phyloP scores from a whole-genome alignment of 2,329 filamentous ascomycete genomes.

The Fusarium longipes region DNA sequence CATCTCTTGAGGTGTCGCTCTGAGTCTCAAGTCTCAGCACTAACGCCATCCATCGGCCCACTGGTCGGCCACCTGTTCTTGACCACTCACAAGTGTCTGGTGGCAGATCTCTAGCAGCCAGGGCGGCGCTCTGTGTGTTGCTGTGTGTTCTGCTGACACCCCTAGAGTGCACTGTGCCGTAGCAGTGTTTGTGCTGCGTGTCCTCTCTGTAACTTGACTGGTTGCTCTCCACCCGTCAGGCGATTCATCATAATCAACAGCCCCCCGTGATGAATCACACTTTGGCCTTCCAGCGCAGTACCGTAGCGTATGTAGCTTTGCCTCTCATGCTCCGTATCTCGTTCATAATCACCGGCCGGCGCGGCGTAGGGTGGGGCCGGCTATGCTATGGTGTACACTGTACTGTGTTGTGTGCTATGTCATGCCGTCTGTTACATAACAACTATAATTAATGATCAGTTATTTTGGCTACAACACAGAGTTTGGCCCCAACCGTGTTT shows the following conservation, averaged over 20 bases:
- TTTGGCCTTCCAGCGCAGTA: conserved; percentile 20
- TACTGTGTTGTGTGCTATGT: background rate
- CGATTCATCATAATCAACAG: conserved; percentile 44
- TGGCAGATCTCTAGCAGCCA: conserved; percentile 37
- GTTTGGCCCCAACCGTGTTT: conserved; percentile 36
- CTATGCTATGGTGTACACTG: conserved; percentile 8
- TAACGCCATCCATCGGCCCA: conserved; percentile 49
- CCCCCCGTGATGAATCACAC: conserved; percentile 44
- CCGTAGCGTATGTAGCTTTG: conserved; percentile 34
- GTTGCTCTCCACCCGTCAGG: conserved; percentile 38
- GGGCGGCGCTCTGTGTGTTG: conserved; percentile 26
- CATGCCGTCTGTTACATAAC: conserved; percentile 1
- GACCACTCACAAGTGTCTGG: conserved; percentile 38
- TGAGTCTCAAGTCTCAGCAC: conserved; percentile 42
- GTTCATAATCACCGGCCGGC: conserved; percentile 25
- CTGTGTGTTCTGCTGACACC: conserved; percentile 47
- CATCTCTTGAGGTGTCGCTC: conserved; percentile 34
- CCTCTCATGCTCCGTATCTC: conserved; percentile 28
- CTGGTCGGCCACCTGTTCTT: conserved; percentile 34
- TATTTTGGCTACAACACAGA: conserved; percentile 27
- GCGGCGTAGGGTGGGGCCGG: conserved; percentile 26
- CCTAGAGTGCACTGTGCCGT: conserved; percentile 34
- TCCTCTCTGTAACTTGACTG: conserved; percentile 37
- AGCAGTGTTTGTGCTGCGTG: conserved; percentile 39
- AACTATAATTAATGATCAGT: background rate